A percentile compares a stretch with the other conserved stretches of the same genome.
Conservation (phyloP, 441 rosid species). For the Jatropha multifida region DNA sequence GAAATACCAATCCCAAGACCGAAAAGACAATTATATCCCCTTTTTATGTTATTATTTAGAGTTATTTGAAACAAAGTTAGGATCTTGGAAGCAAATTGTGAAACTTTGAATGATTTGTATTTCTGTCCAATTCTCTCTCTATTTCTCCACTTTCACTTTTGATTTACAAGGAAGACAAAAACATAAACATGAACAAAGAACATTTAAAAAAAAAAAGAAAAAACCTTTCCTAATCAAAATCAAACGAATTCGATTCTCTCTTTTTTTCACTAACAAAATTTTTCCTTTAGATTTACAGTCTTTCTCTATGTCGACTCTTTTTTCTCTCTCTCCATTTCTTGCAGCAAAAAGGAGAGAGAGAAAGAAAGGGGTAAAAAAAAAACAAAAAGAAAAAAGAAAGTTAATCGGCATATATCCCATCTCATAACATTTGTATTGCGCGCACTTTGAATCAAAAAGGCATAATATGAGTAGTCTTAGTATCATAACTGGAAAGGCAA, state of each 20-base stretch:
- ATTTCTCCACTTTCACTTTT: background rate
- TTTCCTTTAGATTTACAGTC: slow-evolving; percentile 36
- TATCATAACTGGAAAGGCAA: slow-evolving; percentile 62
- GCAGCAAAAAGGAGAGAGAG: background rate
- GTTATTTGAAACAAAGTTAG: too few relatives aligned
- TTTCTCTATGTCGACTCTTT: background rate
- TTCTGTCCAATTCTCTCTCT: slow-evolving; percentile 1
- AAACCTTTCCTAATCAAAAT: slow-evolving; percentile 3
- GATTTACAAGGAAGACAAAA: background rate
- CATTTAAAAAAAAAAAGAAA: background rate
- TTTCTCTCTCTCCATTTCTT: background rate
- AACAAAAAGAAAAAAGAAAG: background rate
- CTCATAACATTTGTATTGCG: background rate
- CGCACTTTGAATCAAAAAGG: slow-evolving; percentile 55
- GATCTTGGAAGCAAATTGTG: too few relatives aligned
- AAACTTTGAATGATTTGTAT: too few relatives aligned
- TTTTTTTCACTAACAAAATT: slow-evolving; percentile 40
- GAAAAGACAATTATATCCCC: too few relatives aligned
- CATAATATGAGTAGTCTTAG: slow-evolving; percentile 85
- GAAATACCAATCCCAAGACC: too few relatives aligned
- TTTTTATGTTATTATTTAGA: too few relatives aligned
- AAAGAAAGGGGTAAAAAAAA: background rate
- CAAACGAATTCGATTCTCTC: slow-evolving; percentile 28
- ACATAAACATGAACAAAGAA: background rate
- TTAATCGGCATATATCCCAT: background rate